phyloP scores from a whole-genome alignment of 2,329 filamentous ascomycete genomes.

The Niveomyces coronatus region DNA sequence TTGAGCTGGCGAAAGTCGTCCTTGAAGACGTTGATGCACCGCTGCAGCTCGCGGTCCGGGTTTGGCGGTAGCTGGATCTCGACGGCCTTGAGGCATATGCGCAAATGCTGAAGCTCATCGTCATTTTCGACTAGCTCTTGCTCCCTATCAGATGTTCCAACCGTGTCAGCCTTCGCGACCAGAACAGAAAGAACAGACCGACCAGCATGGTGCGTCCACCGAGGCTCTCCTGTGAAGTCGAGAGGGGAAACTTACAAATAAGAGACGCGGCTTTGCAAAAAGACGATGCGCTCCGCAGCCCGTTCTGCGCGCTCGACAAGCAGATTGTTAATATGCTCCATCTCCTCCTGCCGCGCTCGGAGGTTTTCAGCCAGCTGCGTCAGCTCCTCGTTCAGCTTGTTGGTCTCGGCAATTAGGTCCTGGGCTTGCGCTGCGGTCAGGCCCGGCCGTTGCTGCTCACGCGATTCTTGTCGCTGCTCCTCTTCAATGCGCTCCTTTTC shows the following conservation, averaged over 20 bases:
- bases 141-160: no score
- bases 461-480: constrained; percentile 17
- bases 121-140: constrained; percentile 46
- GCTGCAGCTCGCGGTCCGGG: constrained; percentile 44
- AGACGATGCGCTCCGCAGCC: constrained; percentile 47
- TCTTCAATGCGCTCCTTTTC: constrained; percentile 15
- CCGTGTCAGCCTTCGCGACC: constrained; percentile 10
- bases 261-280: constrained; percentile 47
- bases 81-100: constrained; percentile 51
- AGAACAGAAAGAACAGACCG: no score
- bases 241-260: constrained; percentile 39
- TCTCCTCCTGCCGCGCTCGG: constrained; percentile 46
- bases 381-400: constrained; percentile 39
- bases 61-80: constrained; percentile 46
- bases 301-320: constrained; percentile 48
- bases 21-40: constrained; percentile 52
- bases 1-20: constrained; percentile 44
- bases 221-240: no score
- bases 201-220: no score
- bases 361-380: constrained; percentile 40
- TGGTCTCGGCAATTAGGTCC: constrained; percentile 25
- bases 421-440: constrained; percentile 26
- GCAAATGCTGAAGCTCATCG: constrained; percentile 49
- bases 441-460: constrained; percentile 17
- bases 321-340: constrained; percentile 52